Evolutionary conservation across 1,139 yeast genomes (phyloP), one percentile per base, ranked within the genome.

Genomic region (Zygosaccharomyces sapae): DNA sequence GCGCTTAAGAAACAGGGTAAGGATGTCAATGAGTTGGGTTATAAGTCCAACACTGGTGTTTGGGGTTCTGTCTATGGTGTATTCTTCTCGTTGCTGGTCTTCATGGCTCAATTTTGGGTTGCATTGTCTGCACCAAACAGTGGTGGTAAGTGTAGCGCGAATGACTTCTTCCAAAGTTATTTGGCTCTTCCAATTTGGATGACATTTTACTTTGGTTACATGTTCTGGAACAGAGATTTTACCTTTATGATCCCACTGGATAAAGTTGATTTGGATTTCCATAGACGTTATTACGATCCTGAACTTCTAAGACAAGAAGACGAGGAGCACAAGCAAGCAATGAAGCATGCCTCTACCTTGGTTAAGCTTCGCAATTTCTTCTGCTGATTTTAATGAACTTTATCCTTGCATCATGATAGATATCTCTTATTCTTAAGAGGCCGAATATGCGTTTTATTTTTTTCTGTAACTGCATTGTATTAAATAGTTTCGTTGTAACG

Each of bases 21-120:
- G 67, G 70, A 75, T 25, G 68, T 79, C 12, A 75, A 74, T 44
- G 96, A 87, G 65, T 72, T 88, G 49, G 80, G 88, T 4, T 88
- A 77, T 67, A 71, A 72, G 49, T 76, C 96, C 3, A 83, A 77
- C 57, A 77, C 80, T 44, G 96, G 96, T 53, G 63, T 77, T 19
- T 60, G 64, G 56, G 96, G 96, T 45, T 86, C 96, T 2, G 68
- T 66, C 56, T 77, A 76, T 58, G 95, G 95, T 39, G 66, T 80
- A 12, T 46, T 70, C 13, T 68, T 88, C 57, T 84, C 83, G 64
- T 54, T 77, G 38, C 71, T 83, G 54, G 84, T 88, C 48, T 72
- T 89, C 53, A 69, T 81, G 52, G 89, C 92, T 25, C 95, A 87
- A 71, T 83, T 86, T 69, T 84, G 90, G 89, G 75, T 83, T 44